Base-by-base conservation (phyloP, 306 rosid genomes). In the Corylus heterophylla region DNA sequence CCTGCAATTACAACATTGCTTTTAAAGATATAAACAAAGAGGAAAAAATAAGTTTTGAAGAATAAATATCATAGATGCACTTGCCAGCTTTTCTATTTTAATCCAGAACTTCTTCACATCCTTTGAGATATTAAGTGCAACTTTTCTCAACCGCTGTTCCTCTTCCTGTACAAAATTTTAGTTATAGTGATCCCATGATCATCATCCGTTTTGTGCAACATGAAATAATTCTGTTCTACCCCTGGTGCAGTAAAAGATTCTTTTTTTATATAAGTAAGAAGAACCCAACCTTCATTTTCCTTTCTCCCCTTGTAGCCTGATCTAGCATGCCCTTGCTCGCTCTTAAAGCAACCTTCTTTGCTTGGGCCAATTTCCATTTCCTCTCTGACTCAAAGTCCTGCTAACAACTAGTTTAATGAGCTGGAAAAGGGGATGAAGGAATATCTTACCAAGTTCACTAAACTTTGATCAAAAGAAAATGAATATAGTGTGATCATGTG, bases 311-410 rank as follows among this genome's bases (percentile, higher is more conserved):
- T 66, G 98, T 93, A 79, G 98, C 99, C 69, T 89, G 99, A 85
- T 95, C 99, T 84, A 95, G 10, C 90, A 91, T 93, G 87, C 99
- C 99, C 80, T 90, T 95, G 93, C 96, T 93, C 69, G 99, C 98
- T 89, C 83, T 88, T 84, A 90, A 86, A 85, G 99, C 96, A 78
- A 95, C 99, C 80, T 81, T 93, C 88, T 89, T 95, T 25, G 99
- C 99, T 87, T 89, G 97, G 80, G 92, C 86, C 85, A 95, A 85
- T 87, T 93, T 95, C 98, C 98, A 95, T 88, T 95, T 95, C 84
- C 99, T 90, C 86, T 95, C 99, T 16, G 97, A 95, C 86, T 95
- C 98, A 76, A 95, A 95, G 85, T 95, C 98, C 99, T 93, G 90
- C 83, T 71, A 78, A 68, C 73, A 77, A 61, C 20, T 75, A 81